phyloP scores from a whole-genome alignment of 2,329 filamentous ascomycete genomes.

The Sarocladium oryzae region DNA sequence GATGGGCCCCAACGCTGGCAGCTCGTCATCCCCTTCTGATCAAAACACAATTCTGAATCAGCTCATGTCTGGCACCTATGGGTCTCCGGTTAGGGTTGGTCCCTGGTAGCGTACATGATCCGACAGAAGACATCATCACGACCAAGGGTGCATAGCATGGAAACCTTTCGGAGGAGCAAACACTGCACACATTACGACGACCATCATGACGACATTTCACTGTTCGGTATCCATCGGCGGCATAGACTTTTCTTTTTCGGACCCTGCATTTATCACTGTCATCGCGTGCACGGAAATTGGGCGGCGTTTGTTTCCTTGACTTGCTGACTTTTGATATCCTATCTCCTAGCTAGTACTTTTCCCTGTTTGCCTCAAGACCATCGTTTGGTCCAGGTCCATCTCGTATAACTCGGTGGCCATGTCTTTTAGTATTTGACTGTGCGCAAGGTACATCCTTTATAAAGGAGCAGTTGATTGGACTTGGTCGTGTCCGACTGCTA shows the following conservation, averaged over 20 bases:
- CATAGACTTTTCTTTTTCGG: conserved; percentile 27
- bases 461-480: background rate
- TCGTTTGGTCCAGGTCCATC: background rate
- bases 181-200: conserved; percentile 9
- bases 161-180: conserved; percentile 7
- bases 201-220: conserved; percentile 24
- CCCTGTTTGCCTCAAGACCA: background rate
- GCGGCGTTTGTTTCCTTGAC: conserved; percentile 23
- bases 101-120: conserved; percentile 40
- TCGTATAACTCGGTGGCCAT: background rate
- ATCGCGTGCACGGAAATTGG: conserved; percentile 20
- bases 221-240: conserved; percentile 23
- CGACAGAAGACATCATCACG: background rate
- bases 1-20: conserved; percentile 48
- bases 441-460: background rate
- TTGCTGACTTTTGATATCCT: conserved; percentile 24
- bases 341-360: conserved; percentile 15
- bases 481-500: background rate
- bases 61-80: conserved; percentile 54
- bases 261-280: conserved; percentile 20
- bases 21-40: conserved; percentile 28
- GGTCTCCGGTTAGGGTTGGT: conserved; percentile 55
- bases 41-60: conserved; percentile 55
- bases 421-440: background rate
- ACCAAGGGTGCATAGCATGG: conserved; percentile 11